Base-by-base conservation (phyloP, 345 rosid species). In the Syzygium jambos region DNA sequence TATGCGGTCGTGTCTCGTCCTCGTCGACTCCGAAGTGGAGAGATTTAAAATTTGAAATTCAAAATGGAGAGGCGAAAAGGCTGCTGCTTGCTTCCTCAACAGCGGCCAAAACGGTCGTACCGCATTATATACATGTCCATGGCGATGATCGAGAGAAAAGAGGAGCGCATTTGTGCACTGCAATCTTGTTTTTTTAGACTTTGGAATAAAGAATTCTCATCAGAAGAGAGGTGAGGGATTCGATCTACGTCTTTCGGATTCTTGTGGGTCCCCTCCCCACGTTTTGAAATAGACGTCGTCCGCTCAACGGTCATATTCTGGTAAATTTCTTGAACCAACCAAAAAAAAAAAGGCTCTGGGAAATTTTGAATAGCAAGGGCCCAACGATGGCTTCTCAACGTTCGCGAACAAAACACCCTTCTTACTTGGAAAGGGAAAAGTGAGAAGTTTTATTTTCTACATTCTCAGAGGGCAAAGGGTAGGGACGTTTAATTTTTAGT, bases 41-140 rank as follows among this genome's bases (percentile, higher is more conserved):
- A 43, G 29, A 49, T 88, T 88, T 57, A 14, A 80, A 88, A 77
- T 80, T 86, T 53, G 55, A 86, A 85, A 85, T 85, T 88, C 55
- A n/a, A 88, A 88, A 85, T 12, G 78, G 41, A 61, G 61, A 51
- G 22, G 14, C 49, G 3, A 73, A 73, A 73, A 68, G 46, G 78
- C 78, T 68, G 82, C 82, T 38, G 82, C 82, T 38, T 23, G 41
- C 82, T 73, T 34, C 82, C 49, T 73, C 49, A 38, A 19, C 41
- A 10, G 14, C 19, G 80, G 25, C 22, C 30, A 73, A 34, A 73
- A 38, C 80, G 80, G 49, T 5, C 80, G 80, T 34, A 6, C 82
- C 43, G 49, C 49, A 19, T 73, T 21, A 38, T 19, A 34, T 19
- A 73, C 43, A 38, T 22, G 11, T 73, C 80, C 49, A 73, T 9